Evolutionary conservation across 192 early-diverging fungal species (phyloP).

Genomic region (Coemansia sp.): DNA sequence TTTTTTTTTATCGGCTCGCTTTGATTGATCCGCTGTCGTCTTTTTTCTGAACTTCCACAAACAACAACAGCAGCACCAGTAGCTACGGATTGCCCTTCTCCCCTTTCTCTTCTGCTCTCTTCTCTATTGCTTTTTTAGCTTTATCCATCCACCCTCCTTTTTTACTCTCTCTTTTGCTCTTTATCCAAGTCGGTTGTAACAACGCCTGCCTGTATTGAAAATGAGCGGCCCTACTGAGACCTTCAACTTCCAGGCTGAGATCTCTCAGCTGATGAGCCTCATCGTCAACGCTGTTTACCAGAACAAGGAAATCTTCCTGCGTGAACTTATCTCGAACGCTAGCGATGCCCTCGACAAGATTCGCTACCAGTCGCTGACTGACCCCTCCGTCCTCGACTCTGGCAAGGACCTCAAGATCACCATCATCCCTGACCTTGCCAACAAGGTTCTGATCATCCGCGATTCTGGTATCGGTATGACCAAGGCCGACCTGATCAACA

Average conservation of each 20-base stretch:
- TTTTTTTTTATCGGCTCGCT: constrained; percentile 4
- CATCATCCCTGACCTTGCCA: constrained; percentile 84
- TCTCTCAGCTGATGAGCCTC: constrained; percentile 99
- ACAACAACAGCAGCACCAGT: constrained; percentile 2
- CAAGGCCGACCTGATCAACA: constrained; percentile 65
- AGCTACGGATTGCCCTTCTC: not conserved
- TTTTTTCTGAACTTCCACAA: not conserved
- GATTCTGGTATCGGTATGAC: constrained; percentile 86
- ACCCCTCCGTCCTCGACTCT: constrained; percentile 87
- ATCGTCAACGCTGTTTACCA: constrained; percentile 99
- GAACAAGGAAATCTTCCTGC: constrained; percentile 98
- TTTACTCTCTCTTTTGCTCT: constrained; percentile 9
- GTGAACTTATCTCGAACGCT: constrained; percentile 95
- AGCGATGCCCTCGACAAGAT: constrained; percentile 98
- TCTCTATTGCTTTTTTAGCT: constrained; percentile 10
- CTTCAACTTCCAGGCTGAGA: constrained; percentile 98
- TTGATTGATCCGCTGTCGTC: constrained; percentile 1
- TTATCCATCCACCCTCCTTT: not conserved
- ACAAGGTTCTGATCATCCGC: constrained; percentile 88
- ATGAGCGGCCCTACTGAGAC: constrained; percentile 64
- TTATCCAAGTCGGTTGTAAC: constrained; percentile 13
- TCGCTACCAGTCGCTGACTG: constrained; percentile 91
- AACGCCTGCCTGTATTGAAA: constrained; percentile 17
- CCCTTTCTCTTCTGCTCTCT: not conserved
- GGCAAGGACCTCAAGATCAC: constrained; percentile 95